Conservation (phyloP, 495 filamentous ascomycete genomes). For the Aspergillus kassunensis region DNA sequence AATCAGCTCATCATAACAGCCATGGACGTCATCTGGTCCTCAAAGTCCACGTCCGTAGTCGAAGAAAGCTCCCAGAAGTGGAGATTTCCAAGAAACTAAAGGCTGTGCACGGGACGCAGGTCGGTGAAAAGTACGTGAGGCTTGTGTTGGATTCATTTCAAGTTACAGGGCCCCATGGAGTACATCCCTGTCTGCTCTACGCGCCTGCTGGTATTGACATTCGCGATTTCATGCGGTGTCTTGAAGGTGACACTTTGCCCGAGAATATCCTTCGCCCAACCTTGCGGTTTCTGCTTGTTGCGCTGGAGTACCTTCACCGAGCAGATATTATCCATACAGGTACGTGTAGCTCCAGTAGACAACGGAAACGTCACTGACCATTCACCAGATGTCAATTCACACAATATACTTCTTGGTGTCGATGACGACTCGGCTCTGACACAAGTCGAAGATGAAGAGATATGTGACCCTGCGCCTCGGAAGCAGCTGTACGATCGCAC, state of each 20-base stretch:
- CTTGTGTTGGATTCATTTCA: slow-evolving; percentile 36
- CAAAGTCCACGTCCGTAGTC: slow-evolving; percentile 27
- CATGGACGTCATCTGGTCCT: slow-evolving; percentile 29
- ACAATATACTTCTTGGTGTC: slow-evolving; percentile 23
- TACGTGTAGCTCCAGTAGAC: slow-evolving; percentile 10
- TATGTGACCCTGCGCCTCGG: slow-evolving; percentile 19
- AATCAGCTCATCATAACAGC: slow-evolving; percentile 15
- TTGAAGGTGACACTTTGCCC: slow-evolving; percentile 17
- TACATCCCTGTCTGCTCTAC: slow-evolving; percentile 41
- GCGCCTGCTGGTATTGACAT: slow-evolving; percentile 35
- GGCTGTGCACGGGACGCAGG: slow-evolving; percentile 18
- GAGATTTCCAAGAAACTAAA: slow-evolving; percentile 30
- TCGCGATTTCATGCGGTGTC: slow-evolving; percentile 15
- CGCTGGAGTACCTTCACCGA: slow-evolving; percentile 40
- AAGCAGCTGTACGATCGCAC: slow-evolving; percentile 18
- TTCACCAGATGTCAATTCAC: slow-evolving; percentile 22
- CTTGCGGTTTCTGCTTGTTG: slow-evolving; percentile 31
- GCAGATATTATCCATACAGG: slow-evolving; percentile 41
- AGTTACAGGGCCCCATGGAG: slow-evolving; percentile 31
- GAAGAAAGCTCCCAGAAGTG: slow-evolving; percentile 26
- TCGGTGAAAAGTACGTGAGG: slow-evolving; percentile 30
- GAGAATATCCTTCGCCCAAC: slow-evolving; percentile 22
- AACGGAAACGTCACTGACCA: neutral
- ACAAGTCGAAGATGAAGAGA: slow-evolving; percentile 21
- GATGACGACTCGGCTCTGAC: slow-evolving; percentile 21